Conservation (phyloP, 2,329 filamentous ascomycete genomes). For the Colletotrichum chrysophilum region DNA sequence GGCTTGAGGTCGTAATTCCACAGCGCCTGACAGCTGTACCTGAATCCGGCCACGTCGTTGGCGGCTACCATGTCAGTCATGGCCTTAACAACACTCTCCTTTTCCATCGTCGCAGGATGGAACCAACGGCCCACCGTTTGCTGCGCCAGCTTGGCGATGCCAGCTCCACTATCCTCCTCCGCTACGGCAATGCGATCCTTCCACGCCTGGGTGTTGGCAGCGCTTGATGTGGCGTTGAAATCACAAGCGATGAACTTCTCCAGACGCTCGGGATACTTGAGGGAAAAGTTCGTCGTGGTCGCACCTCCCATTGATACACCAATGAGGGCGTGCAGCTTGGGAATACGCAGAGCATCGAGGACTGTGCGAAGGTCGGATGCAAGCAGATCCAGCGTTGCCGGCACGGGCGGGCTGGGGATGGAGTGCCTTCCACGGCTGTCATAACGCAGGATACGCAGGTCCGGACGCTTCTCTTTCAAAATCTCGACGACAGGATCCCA, state of each 20-base stretch:
- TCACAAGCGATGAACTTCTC: slow-evolving; percentile 74
- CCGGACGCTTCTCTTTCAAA: slow-evolving; percentile 64
- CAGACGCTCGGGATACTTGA: slow-evolving; percentile 67
- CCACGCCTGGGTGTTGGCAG: slow-evolving; percentile 81
- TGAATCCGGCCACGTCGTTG: slow-evolving; percentile 75
- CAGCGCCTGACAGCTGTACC: slow-evolving; percentile 70
- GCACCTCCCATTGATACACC: slow-evolving; percentile 85
- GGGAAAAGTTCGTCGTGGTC: slow-evolving; percentile 75
- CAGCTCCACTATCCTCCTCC: slow-evolving; percentile 58
- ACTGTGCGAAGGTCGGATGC: slow-evolving; percentile 71
- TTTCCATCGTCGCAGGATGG: slow-evolving; percentile 59
- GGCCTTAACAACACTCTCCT: slow-evolving; percentile 50
- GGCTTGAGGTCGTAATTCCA: slow-evolving; percentile 73
- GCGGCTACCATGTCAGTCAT: slow-evolving; percentile 72
- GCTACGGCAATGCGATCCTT: slow-evolving; percentile 75
- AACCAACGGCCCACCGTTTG: slow-evolving; percentile 82
- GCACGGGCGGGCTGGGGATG: slow-evolving; percentile 49
- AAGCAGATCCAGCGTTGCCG: slow-evolving; percentile 68
- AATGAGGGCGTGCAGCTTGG: slow-evolving; percentile 68
- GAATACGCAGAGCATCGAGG: slow-evolving; percentile 72
- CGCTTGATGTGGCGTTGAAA: slow-evolving; percentile 75
- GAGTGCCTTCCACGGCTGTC: slow-evolving; percentile 72
- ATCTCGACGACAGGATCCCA: slow-evolving; percentile 76
- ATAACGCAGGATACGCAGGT: slow-evolving; percentile 79
- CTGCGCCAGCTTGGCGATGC: slow-evolving; percentile 70